Conservation (phyloP, 2,329 filamentous ascomycete species). For the Fusarium goolgardi region DNA sequence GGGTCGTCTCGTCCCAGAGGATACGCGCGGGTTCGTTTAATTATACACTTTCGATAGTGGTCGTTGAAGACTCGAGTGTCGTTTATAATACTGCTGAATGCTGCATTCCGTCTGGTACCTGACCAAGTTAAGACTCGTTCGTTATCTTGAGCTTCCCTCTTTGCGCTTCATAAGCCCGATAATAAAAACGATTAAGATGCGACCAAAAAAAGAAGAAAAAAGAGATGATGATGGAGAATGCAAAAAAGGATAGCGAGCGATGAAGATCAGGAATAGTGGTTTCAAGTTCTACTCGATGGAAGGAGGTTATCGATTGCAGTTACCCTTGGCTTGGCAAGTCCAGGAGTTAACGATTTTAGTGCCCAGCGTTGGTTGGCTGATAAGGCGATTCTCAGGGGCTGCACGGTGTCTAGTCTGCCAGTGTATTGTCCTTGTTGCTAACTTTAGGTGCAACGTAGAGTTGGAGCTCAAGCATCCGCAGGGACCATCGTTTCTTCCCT, state of each 20-base stretch:
- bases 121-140: not conserved
- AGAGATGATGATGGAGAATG: conserved; percentile 3
- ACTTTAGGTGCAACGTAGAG: not conserved
- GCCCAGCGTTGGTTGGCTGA: conserved; percentile 25
- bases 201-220: conserved; percentile 5
- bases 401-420: conserved; percentile 19
- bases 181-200: not conserved
- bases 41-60: conserved; percentile 9
- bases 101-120: conserved; percentile 31
- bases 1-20: not conserved
- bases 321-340: conserved; percentile 15
- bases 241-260: conserved; percentile 7
- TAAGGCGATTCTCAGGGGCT: conserved; percentile 15
- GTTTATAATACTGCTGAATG: conserved; percentile 15
- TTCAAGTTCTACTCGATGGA: conserved; percentile 10
- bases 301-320: conserved; percentile 15
- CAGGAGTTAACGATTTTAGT: conserved; percentile 16
- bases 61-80: conserved; percentile 23
- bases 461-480: conserved; percentile 2
- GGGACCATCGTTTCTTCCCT: conserved; percentile 6
- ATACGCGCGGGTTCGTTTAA: not conserved
- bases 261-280: conserved; percentile 18
- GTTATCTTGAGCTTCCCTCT: conserved; percentile 1
- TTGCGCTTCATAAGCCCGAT: not conserved
- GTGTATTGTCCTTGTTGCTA: conserved; percentile 8